Percentiles rank a stretch among this genome's conserved stretches.
These are phyloP conservation scores for Teratosphaeria viscida DNA, from an alignment of 2,329 filamentous ascomycete species.

Conservation along the genomic window DNA sequence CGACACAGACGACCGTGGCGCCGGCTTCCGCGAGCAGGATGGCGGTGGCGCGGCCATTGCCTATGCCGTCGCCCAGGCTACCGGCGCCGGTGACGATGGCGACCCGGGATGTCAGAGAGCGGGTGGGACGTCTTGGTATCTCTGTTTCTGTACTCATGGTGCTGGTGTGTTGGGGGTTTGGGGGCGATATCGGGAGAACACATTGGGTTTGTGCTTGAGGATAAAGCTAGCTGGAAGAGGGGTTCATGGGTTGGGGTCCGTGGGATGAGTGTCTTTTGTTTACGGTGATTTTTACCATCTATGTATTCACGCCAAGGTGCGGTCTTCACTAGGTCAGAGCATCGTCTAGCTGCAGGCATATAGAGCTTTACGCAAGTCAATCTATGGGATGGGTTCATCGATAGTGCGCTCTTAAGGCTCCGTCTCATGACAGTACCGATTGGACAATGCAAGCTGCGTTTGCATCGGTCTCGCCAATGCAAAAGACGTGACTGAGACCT, in stretches of 20 bases:
- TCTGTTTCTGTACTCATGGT: conserved; percentile 17
- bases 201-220: background rate
- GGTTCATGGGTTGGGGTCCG: background rate
- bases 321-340: background rate
- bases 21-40: conserved; percentile 51
- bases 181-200: background rate
- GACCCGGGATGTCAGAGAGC: conserved; percentile 33
- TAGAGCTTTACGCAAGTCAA: background rate
- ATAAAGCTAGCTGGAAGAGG: background rate
- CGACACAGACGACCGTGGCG: conserved; percentile 49
- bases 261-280: background rate
- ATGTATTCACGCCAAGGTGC: background rate
- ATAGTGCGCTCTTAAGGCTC: background rate
- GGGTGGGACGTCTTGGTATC: conserved; percentile 23
- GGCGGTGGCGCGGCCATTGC: conserved; percentile 49
- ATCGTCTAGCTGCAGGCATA: background rate
- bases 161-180: background rate
- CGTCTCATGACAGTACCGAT: background rate
- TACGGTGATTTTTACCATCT: background rate
- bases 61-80: conserved; percentile 46
- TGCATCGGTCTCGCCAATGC: too few relatives aligned
- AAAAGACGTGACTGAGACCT: too few relatives aligned
- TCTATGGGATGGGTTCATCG: background rate
- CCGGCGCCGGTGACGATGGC: conserved; percentile 53
- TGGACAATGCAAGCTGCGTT: too few relatives aligned